Evolutionary conservation across 1,139 yeast species (phyloP).

Genomic region (Scheffersomyces lignicola): DNA sequence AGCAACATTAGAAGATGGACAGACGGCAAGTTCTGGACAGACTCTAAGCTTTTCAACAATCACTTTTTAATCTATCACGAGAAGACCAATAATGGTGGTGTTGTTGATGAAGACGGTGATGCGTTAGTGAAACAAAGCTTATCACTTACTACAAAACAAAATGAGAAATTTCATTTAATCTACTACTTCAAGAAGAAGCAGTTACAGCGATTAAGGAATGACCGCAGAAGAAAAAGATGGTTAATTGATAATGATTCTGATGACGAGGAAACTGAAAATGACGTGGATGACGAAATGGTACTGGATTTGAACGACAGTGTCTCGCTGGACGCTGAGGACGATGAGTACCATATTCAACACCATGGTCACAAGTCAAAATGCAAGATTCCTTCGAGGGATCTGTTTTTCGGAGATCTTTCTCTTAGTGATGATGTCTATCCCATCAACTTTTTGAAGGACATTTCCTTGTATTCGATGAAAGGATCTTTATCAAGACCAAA

Average conservation of each 20-base stretch:
- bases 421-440: constrained; percentile 18
- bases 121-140: constrained; percentile 61
- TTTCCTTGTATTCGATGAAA: neutral
- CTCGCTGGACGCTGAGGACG: neutral
- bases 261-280: constrained; percentile 6
- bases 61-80: constrained; percentile 63
- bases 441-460: constrained; percentile 15
- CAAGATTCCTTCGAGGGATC: constrained; percentile 16
- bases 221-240: constrained; percentile 3
- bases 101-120: constrained; percentile 25
- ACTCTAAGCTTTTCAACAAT: constrained; percentile 60
- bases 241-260: neutral
- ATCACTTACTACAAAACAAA: constrained; percentile 46
- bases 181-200: constrained; percentile 39
- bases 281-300: constrained; percentile 4
- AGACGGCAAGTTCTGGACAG: constrained; percentile 69
- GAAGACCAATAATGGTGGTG: constrained; percentile 36
- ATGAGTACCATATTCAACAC: neutral
- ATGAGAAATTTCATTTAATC: constrained; percentile 54
- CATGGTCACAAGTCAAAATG: neutral
- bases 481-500: neutral
- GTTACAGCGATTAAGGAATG: constrained; percentile 6
- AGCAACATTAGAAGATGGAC: constrained; percentile 77
- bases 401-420: constrained; percentile 16
- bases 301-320: neutral